phyloP scores from a whole-genome alignment of 1,139 yeast genomes.

The Tardiomyces blankii region DNA sequence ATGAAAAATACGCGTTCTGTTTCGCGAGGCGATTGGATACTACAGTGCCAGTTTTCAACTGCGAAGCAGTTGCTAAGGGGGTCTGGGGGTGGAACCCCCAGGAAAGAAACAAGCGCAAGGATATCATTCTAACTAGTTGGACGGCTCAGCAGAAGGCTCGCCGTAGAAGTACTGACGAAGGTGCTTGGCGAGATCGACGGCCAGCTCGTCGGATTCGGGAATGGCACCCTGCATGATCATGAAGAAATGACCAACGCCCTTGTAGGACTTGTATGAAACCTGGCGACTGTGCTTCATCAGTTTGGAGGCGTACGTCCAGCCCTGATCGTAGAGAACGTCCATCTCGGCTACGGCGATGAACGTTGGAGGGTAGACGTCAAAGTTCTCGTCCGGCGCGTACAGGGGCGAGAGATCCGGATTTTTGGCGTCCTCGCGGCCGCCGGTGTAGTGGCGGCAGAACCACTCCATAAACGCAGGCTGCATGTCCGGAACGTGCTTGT shows the following conservation, averaged over 20 bases:
- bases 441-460: background rate
- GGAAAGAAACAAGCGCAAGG: too few relatives aligned
- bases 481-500: background rate
- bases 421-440: background rate
- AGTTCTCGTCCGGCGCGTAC: background rate
- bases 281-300: constrained; percentile 19
- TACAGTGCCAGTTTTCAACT: too few relatives aligned
- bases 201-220: constrained; percentile 9
- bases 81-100: too few relatives aligned
- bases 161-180: background rate
- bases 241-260: constrained; percentile 24
- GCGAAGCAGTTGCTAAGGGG: too few relatives aligned
- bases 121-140: too few relatives aligned
- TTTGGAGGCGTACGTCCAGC: constrained; percentile 23
- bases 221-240: constrained; percentile 8
- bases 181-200: background rate
- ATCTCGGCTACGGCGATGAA: constrained; percentile 22
- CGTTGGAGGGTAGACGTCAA: constrained; percentile 11
- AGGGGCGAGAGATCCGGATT: background rate
- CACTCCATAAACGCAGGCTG: background rate
- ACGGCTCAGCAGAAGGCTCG: too few relatives aligned
- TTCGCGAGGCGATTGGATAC: too few relatives aligned
- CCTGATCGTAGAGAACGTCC: constrained; percentile 25
- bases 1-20: too few relatives aligned
- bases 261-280: constrained; percentile 11